Conservation (phyloP, 2,329 filamentous ascomycete species). For the Bimuria novae-zelandiae region DNA sequence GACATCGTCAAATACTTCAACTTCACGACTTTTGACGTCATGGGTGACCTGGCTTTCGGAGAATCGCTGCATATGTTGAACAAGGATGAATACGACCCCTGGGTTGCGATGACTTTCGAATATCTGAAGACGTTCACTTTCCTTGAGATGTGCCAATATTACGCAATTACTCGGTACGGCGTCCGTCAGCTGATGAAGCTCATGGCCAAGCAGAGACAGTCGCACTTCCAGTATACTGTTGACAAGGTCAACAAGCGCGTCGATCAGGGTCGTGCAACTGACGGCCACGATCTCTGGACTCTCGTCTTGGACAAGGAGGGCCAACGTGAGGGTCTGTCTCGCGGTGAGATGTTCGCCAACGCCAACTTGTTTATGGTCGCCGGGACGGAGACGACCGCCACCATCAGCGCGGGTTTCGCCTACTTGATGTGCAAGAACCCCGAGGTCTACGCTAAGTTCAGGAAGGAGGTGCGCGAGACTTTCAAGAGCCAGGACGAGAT, state of each 20-base stretch:
- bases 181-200: too few relatives aligned
- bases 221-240: conserved; percentile 26
- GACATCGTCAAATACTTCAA: conserved; percentile 42
- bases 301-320: conserved; percentile 43
- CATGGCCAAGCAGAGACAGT: too few relatives aligned
- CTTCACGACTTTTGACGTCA: conserved; percentile 42
- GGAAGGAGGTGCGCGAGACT: conserved; percentile 33
- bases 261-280: conserved; percentile 26
- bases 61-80: conserved; percentile 39
- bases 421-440: conserved; percentile 42
- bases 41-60: conserved; percentile 41
- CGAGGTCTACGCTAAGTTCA: conserved; percentile 28
- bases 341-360: conserved; percentile 47
- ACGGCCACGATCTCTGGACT: conserved; percentile 47
- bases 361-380: conserved; percentile 47
- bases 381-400: conserved; percentile 53
- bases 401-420: conserved; percentile 45
- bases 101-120: conserved; percentile 38
- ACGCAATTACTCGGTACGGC: too few relatives aligned
- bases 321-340: conserved; percentile 21
- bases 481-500: conserved; percentile 41
- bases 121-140: conserved; percentile 19
- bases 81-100: conserved; percentile 34
- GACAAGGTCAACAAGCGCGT: conserved; percentile 36
- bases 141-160: conserved; percentile 15